Percentiles rank a stretch among this genome's conserved stretches.
Conservation (phyloP, 257 asterid genomes). For the Solanum corneliomulleri region DNA sequence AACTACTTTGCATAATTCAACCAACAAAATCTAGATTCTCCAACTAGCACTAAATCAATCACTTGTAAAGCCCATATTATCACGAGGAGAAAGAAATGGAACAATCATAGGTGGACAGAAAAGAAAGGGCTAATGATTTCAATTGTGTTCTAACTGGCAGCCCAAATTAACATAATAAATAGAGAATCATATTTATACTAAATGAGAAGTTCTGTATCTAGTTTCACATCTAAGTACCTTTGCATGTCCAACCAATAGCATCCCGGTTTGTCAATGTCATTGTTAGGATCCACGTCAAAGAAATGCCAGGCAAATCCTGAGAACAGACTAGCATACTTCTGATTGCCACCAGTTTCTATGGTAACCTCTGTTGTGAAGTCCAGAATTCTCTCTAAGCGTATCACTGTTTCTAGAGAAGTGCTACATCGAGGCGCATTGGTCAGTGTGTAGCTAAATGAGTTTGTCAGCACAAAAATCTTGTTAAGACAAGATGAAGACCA, state of each 20-base stretch:
- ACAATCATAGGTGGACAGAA: not conserved
- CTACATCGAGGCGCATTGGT: not conserved
- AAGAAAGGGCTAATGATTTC: not conserved
- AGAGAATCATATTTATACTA: not conserved
- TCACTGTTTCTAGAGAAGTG: not conserved
- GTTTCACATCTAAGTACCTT: not conserved
- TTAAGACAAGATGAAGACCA: slow-evolving; percentile 1
- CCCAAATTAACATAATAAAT: not conserved
- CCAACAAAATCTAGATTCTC: not conserved
- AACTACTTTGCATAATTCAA: not conserved
- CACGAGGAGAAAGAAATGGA: not conserved
- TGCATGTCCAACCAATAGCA: not conserved
- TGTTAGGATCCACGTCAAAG: not conserved
- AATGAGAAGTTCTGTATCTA: not conserved
- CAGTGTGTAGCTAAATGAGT: not conserved
- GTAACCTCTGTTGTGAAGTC: not conserved
- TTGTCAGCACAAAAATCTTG: not conserved
- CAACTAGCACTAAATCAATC: not conserved
- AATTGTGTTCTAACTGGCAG: not conserved
- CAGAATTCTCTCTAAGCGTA: not conserved
- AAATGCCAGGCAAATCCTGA: not conserved
- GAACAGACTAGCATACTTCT: not conserved
- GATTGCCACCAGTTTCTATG: not conserved
- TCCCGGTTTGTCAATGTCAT: not conserved
- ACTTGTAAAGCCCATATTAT: not conserved